These are phyloP conservation scores for Podospora didyma DNA, from an alignment of 495 filamentous ascomycete genomes.

Conservation along the genomic window DNA sequence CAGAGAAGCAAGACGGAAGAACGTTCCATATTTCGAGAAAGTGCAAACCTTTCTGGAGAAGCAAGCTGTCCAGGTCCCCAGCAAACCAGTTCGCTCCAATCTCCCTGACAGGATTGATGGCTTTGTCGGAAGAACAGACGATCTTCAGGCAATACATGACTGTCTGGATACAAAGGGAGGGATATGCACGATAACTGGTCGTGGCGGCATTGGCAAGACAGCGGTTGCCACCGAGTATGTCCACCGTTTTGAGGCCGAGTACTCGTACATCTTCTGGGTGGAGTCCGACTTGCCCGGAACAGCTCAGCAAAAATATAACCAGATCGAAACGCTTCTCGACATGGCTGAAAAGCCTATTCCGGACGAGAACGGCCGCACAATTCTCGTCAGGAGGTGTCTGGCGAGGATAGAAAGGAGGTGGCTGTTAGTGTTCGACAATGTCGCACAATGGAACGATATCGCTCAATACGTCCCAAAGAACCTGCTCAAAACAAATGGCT, in stretches of 20 bases:
- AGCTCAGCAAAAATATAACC: slow-evolving; percentile 1
- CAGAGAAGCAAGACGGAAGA: not conserved
- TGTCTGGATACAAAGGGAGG: slow-evolving; percentile 12
- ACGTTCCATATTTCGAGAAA: not conserved
- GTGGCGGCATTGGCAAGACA: slow-evolving; percentile 25
- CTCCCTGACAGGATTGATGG: not conserved
- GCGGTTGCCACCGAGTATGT: slow-evolving; percentile 18
- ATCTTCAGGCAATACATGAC: slow-evolving; percentile 1
- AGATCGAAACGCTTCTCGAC: not conserved
- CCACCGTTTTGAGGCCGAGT: slow-evolving; percentile 10
- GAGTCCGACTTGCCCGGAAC: slow-evolving; percentile 16
- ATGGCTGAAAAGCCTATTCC: not conserved
- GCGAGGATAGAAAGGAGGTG: slow-evolving; percentile 13
- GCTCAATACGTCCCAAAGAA: slow-evolving; percentile 13
- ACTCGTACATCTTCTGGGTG: slow-evolving; percentile 22
- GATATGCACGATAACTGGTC: slow-evolving; percentile 20
- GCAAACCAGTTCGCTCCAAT: not conserved
- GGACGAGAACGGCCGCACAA: not conserved
- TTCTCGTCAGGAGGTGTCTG: slow-evolving; percentile 11
- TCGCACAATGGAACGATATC: slow-evolving; percentile 12
- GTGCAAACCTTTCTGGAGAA: slow-evolving; percentile 3
- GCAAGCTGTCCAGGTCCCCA: not conserved
- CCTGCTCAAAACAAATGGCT: slow-evolving; percentile 15
- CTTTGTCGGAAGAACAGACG: slow-evolving; percentile 8
- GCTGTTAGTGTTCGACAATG: slow-evolving; percentile 27